phyloP scores from a whole-genome alignment of 2,329 filamentous ascomycete species.

The Penicillium expansum region DNA sequence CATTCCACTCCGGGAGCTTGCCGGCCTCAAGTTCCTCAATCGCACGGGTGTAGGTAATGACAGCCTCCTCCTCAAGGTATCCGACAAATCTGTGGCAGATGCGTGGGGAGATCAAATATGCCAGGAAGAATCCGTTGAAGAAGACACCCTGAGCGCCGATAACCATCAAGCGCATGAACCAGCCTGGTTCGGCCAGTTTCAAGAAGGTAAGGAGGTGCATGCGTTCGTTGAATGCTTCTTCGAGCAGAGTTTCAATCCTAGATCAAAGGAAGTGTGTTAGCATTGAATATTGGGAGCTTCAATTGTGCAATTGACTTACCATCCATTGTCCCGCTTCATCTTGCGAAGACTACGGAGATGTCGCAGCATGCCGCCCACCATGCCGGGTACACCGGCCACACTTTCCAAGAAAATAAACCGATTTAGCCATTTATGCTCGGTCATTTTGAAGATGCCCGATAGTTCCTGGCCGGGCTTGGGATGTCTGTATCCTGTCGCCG shows the following conservation, averaged over 20 bases:
- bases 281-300: not conserved
- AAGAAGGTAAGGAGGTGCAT: constrained; percentile 94
- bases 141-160: constrained; percentile 92
- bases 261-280: not conserved
- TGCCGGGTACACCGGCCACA: constrained; percentile 91
- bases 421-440: constrained; percentile 83
- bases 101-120: constrained; percentile 80
- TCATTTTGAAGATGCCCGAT: constrained; percentile 63
- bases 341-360: constrained; percentile 80
- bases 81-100: constrained; percentile 95
- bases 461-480: constrained; percentile 51
- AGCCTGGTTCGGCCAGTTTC: constrained; percentile 80
- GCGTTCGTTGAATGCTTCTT: constrained; percentile 87
- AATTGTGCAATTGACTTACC: constrained; percentile 43
- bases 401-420: constrained; percentile 92
- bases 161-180: constrained; percentile 90
- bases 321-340: constrained; percentile 91
- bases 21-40: constrained; percentile 83
- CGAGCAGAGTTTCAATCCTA: constrained; percentile 86
- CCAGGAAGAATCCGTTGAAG: constrained; percentile 89
- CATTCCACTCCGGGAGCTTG: constrained; percentile 76
- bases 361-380: constrained; percentile 92
- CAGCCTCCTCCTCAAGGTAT: constrained; percentile 95
- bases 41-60: constrained; percentile 88
- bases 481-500: constrained; percentile 77